Evolutionary conservation across 2,329 filamentous ascomycete genomes (phyloP), one percentile per base, ranked within the genome.

Genomic region (Cladophialophora yegresii): DNA sequence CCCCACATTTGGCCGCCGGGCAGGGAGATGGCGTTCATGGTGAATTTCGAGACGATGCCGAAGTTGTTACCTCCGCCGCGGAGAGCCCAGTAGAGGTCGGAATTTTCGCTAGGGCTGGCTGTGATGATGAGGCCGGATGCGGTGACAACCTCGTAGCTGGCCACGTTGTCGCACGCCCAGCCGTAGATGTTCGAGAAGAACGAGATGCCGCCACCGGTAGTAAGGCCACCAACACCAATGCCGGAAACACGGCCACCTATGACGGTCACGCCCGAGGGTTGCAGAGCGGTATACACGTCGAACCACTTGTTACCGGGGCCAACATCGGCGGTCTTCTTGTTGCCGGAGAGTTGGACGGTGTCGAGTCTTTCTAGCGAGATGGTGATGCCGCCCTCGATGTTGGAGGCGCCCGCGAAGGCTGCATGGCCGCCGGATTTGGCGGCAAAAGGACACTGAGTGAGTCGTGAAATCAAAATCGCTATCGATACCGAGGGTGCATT

Each of bases 381-480:
- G 10, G 72, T 75, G 49, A 79, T 71, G 6, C 76, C 77, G 1
- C 75, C 79, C 13, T 79, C 72, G 54, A 83, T 80, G 67, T 80
- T 86, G 1, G 84, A 79, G 45, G 80, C 81, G 65, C 81, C 81
- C 20, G 81, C 77, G 70, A 85, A 85, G 3, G 83, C 81, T 62
- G 82, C 83, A 73, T 87, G 84, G 0, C 85, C 85, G 30, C 84
- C 85, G 7, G 82, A 82, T 68, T 84, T 83, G 68, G 85, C 74
- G 6, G 84, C 84, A 67, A 87, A 87, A 0, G 73, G 72, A 32
- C 77, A 79, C 5, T 67, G 62, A 3, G 72, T 74, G 1, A 73
- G 55, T 3, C 71, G 71, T 6, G 72, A 71, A n/a, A 77, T 58
- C 20, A 76, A 63, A 4, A 78, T 63, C 6, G 70, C 65, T n/a